Evolutionary conservation across 345 rosid species (phyloP).

Genomic region (Eucalyptus erythrocorys): DNA sequence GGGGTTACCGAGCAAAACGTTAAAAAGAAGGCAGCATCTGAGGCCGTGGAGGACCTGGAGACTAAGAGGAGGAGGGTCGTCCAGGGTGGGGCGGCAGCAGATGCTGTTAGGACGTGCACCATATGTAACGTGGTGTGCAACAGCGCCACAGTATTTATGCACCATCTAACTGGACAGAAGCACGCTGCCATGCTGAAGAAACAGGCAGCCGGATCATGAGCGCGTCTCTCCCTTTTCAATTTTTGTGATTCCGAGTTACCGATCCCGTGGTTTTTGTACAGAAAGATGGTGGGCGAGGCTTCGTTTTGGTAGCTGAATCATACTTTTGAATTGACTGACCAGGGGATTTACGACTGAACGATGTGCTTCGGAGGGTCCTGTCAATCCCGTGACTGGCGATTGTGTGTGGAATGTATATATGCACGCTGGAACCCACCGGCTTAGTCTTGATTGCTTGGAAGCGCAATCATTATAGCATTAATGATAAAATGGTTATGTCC

Average conservation of each 20-base stretch:
- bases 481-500: not conserved
- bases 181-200: slow-evolving; percentile 21
- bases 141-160: slow-evolving; percentile 20
- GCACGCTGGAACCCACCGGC: not conserved
- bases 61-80: slow-evolving; percentile 22
- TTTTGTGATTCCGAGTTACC: not conserved
- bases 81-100: slow-evolving; percentile 23
- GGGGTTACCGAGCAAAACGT: not conserved
- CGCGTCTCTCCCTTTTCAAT: not conserved
- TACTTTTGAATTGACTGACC: not conserved
- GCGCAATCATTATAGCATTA: not conserved
- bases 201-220: not conserved
- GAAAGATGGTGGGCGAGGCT: not conserved
- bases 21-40: slow-evolving; percentile 13
- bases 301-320: not conserved
- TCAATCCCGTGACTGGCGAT: not conserved
- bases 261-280: not conserved
- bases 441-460: not conserved
- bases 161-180: slow-evolving; percentile 31
- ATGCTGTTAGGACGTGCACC: slow-evolving; percentile 28
- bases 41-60: slow-evolving; percentile 12
- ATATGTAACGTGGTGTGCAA: slow-evolving; percentile 42
- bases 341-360: not conserved
- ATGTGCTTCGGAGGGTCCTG: not conserved
- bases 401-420: not conserved